phyloP scores from a whole-genome alignment of 805 yeast species.

The Saturnispora mendoncae region DNA sequence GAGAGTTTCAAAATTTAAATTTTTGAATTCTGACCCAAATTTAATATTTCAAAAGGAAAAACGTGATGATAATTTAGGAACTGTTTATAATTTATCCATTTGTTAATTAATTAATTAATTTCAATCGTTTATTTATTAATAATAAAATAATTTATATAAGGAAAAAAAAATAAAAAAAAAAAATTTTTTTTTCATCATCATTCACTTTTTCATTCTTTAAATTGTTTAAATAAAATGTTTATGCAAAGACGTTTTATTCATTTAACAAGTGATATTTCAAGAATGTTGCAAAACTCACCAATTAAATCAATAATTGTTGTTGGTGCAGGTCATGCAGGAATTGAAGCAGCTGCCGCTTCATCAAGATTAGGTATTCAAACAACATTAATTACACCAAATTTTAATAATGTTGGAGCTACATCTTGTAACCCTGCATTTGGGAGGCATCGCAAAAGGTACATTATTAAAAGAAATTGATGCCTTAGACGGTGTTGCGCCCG shows the following conservation, averaged over 20 bases:
- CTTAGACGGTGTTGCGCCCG: slow-evolving; percentile 81
- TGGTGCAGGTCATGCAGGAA: slow-evolving; percentile 99
- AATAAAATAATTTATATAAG: too few relatives aligned
- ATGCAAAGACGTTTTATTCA: slow-evolving; percentile 10
- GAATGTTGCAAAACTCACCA: background rate
- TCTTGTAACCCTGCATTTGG: slow-evolving; percentile 96
- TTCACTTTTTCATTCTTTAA: too few relatives aligned
- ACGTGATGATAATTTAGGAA: too few relatives aligned
- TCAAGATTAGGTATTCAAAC: slow-evolving; percentile 76
- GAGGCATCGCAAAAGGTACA: slow-evolving; percentile 98
- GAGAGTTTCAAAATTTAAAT: slow-evolving; percentile 1
- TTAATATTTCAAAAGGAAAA: background rate
- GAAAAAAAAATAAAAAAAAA: background rate
- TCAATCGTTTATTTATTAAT: too few relatives aligned
- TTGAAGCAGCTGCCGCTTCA: slow-evolving; percentile 92
- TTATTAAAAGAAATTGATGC: slow-evolving; percentile 91
- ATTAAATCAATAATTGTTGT: slow-evolving; percentile 66
- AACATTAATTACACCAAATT: slow-evolving; percentile 66
- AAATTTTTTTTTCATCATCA: too few relatives aligned
- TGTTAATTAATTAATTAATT: too few relatives aligned
- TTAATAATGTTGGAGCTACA: slow-evolving; percentile 78
- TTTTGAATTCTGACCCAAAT: slow-evolving; percentile 1
- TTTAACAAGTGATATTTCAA: slow-evolving; percentile 11
- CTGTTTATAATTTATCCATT: background rate
- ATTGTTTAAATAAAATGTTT: too few relatives aligned